Evolutionary conservation across 1,284 basidiomycete genomes (phyloP), one percentile per base, ranked within the genome.

Genomic region (Ceratobasidium sp.): DNA sequence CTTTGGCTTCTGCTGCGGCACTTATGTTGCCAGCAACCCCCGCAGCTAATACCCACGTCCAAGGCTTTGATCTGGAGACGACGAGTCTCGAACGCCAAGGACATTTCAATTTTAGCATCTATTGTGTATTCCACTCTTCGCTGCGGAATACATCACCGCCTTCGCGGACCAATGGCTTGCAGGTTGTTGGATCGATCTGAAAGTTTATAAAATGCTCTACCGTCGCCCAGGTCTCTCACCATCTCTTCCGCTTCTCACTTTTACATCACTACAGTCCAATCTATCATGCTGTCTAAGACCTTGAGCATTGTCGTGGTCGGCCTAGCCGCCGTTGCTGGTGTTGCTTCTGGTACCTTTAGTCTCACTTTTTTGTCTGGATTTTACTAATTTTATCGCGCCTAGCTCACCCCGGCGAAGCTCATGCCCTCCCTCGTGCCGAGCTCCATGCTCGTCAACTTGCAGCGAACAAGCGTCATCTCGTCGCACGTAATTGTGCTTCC

Each of bases 401-500:
- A 76, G 73, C 46, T 10, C 73, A 76, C 39, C 73, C 73, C 2
- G 73, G 73, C 49, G 73, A 76, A 26, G 46, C 73, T 5, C 73
- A 67, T 39, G 2, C 26, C 4, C 63, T 76, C 4, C 73, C 73
- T 67, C 73, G 63, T 20, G 73, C 73, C 13, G 73, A 76, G 23
- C 63, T 76, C 26, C 5, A 56, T 26, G 61, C 61, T 67, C 73
- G 73, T 39, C 73, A 76, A 42, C 61, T 76, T 10, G 63, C 66
- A 28, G 73, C 73, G 20, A 76, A 76, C 73, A 76, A 76, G 39
- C 73, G 73, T 39, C 73, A 76, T 40, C 12, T 76, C 3, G 49
- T 66, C 23, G 73, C 73, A 18, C 73, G 73, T 63, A 76, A 76
- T n/a, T 76, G 73, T 56, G 73, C 73, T 23, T 53, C 73, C n/a